Conservation (phyloP, 805 yeast species). For the Zygosaccharomyces rouxii region DNA sequence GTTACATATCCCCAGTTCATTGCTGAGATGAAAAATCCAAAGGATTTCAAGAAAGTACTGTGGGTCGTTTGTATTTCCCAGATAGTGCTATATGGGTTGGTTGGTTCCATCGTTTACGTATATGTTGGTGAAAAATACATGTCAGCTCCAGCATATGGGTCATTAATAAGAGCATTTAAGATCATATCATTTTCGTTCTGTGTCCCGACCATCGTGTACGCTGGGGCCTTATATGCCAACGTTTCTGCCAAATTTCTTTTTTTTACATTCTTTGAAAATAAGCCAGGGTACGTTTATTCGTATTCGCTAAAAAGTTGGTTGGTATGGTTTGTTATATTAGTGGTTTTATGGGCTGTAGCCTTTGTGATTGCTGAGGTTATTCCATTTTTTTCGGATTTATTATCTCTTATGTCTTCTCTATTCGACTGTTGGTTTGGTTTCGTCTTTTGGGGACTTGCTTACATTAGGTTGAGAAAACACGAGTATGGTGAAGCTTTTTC, state of each 20-base stretch:
- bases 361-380: conserved; percentile 59
- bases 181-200: conserved; percentile 58
- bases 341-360: conserved; percentile 47
- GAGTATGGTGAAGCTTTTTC: conserved; percentile 31
- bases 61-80: conserved; percentile 49
- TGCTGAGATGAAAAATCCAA: conserved; percentile 53
- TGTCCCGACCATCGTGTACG: conserved; percentile 52
- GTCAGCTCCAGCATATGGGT: conserved; percentile 58
- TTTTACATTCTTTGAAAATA: conserved; percentile 41
- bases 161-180: conserved; percentile 44
- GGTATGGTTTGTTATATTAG: conserved; percentile 45
- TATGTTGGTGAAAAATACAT: conserved; percentile 53
- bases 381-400: conserved; percentile 57
- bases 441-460: conserved; percentile 60
- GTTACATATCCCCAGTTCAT: conserved; percentile 60
- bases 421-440: conserved; percentile 67
- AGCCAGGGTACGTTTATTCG: conserved; percentile 41
- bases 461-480: conserved; percentile 41
- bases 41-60: conserved; percentile 54
- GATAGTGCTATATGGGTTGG: conserved; percentile 46
- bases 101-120: conserved; percentile 56
- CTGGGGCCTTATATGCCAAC: conserved; percentile 53
- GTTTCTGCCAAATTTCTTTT: conserved; percentile 52
- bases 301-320: conserved; percentile 53
- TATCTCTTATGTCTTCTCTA: conserved; percentile 55